Percentiles rank a stretch among this genome's conserved stretches.
These are phyloP conservation scores for Dactylis glomerata DNA, from an alignment of 176 grass and related monocot genomes.

Conservation along the genomic window DNA sequence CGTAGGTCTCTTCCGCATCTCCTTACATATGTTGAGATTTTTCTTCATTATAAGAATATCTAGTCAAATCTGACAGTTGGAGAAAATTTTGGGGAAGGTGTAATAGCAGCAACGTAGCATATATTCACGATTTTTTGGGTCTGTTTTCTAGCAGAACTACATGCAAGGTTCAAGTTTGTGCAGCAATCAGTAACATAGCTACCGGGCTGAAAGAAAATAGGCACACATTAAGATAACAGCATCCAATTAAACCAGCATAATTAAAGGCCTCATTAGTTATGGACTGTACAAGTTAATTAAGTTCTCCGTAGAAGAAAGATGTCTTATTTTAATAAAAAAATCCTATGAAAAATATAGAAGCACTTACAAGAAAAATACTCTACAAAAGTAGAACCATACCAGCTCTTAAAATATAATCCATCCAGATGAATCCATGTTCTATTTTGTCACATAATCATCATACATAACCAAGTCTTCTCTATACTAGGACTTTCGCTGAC, in stretches of 20 bases:
- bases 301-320: not conserved
- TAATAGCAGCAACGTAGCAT: slow-evolving; percentile 9
- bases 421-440: not conserved
- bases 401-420: not conserved
- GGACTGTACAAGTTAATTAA: not conserved
- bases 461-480: not conserved
- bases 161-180: slow-evolving; percentile 1
- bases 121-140: not conserved
- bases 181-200: not conserved
- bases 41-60: not conserved
- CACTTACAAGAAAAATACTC: not conserved
- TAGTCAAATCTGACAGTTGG: not conserved
- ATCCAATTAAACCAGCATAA: not conserved
- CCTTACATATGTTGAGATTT: not conserved
- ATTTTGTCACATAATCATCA: slow-evolving; percentile 4
- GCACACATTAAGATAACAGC: not conserved
- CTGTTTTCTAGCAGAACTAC: not conserved
- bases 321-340: not conserved
- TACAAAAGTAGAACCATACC: not conserved
- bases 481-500: not conserved
- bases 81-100: not conserved
- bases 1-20: not conserved
- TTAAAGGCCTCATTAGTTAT: not conserved
- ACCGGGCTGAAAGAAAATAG: not conserved
- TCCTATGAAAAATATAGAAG: not conserved